phyloP scores from a whole-genome alignment of 2,329 filamentous ascomycete genomes.

The Podosphaera xanthii region DNA sequence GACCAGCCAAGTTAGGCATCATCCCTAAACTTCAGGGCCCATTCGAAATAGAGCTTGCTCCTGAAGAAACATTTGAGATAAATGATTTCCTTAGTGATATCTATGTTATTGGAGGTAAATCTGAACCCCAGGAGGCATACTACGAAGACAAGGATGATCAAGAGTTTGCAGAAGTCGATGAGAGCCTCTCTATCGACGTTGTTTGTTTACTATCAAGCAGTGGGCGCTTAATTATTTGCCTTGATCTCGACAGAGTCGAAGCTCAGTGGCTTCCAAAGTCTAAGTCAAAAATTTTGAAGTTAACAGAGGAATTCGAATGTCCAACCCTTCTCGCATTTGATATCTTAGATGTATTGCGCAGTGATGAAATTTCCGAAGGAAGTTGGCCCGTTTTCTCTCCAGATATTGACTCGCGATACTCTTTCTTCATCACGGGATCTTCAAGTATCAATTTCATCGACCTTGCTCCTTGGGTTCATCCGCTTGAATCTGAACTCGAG shows the following conservation, averaged over 20 bases:
- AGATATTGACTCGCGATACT: slow-evolving; percentile 38
- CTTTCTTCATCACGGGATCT: slow-evolving; percentile 38
- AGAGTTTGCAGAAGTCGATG: slow-evolving; percentile 31
- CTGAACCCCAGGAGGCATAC: slow-evolving; percentile 36
- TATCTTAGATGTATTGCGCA: slow-evolving; percentile 34
- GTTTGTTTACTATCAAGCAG: slow-evolving; percentile 37
- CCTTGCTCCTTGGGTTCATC: slow-evolving; percentile 38
- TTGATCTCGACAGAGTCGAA: slow-evolving; percentile 38
- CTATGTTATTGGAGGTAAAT: slow-evolving; percentile 36
- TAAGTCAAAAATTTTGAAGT: slow-evolving; percentile 23
- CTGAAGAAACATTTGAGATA: slow-evolving; percentile 30
- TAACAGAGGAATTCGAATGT: slow-evolving; percentile 19
- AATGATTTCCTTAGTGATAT: slow-evolving; percentile 36
- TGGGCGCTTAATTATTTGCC: slow-evolving; percentile 35
- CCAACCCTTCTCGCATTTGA: slow-evolving; percentile 37
- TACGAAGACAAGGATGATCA: slow-evolving; percentile 40
- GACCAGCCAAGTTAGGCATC: slow-evolving; percentile 32
- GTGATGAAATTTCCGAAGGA: slow-evolving; percentile 29
- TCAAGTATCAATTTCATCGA: slow-evolving; percentile 37
- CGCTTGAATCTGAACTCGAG: slow-evolving; percentile 36
- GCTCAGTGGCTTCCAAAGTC: slow-evolving; percentile 40
- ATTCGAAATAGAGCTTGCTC: slow-evolving; percentile 28
- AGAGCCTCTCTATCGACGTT: slow-evolving; percentile 35
- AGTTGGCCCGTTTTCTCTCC: slow-evolving; percentile 40
- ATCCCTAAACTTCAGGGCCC: slow-evolving; percentile 39